Evolutionary conservation across 164 flowering plant genomes (phyloP), one percentile per base, ranked within the genome.

Genomic region (Berberis thunbergii): DNA sequence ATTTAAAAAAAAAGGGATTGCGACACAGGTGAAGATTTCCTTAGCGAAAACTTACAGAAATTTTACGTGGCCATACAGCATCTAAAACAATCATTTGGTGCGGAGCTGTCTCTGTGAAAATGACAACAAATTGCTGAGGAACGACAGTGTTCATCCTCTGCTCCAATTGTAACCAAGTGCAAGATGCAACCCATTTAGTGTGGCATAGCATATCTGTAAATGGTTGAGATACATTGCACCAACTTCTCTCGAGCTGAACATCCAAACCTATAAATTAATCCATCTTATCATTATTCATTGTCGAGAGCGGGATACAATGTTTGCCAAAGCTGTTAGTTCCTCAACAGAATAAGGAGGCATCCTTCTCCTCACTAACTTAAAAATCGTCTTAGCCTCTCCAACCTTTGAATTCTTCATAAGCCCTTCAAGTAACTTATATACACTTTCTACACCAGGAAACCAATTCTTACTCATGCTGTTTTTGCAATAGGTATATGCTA

Each of bases 401-500:
- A 65, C 11, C 67, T 77, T 73, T 12, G 75, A 73, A 63, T 58
- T 72, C 65, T 60, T 81, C 64, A 61, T 46, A 41, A 88, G 80
- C 56, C 88, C 96, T 70, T 74, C 75, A 67, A 86, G 78, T 49
- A 88, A 67, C 56, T 63, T 67, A 69, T 60, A 59, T 60, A 88
- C 77, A 45, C 80, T 83, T 65, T 75, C 80, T 56, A 81, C 73
- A 71, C 74, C 83, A 41, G 82, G 86, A 65, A 75, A 81, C 85
- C 86, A 82, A 59, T 79, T 78, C 54, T 67, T 85, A 7, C 55
- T 45, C 88, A 88, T 86, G 70, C 85, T 73, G 43, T 75, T 83
- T 64, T 80, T 86, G 72, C 83, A 85, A 69, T 82, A 67, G 40
- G 65, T 74, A 70, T 75, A 85, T 46, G 96, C 92, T 74, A 74